Evolutionary conservation across 1,139 yeast genomes (phyloP).

Genomic region (Zygoascus hellenicus): DNA sequence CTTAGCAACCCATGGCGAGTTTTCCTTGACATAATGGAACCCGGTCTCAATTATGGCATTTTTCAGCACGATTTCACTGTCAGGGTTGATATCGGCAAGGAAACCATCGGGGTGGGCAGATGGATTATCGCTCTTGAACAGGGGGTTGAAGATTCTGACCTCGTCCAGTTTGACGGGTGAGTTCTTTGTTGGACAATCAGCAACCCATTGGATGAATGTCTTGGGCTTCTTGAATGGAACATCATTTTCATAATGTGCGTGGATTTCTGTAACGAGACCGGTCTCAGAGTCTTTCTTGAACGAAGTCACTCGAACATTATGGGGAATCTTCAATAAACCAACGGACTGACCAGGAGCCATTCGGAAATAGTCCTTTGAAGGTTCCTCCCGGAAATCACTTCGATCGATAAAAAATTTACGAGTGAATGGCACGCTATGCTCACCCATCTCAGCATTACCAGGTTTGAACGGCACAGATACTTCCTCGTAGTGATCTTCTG

Average conservation of each 20-base stretch:
- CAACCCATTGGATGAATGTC: slow-evolving; percentile 97
- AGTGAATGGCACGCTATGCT: slow-evolving; percentile 70
- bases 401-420: slow-evolving; percentile 78
- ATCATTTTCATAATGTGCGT: slow-evolving; percentile 75
- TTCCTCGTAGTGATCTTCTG: slow-evolving; percentile 63
- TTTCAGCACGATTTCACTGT: slow-evolving; percentile 63
- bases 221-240: slow-evolving; percentile 62
- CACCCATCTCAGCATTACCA: slow-evolving; percentile 67
- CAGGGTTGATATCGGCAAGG: slow-evolving; percentile 72
- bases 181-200: slow-evolving; percentile 52
- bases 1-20: slow-evolving; percentile 73
- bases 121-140: slow-evolving; percentile 91
- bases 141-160: slow-evolving; percentile 80
- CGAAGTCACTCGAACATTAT: slow-evolving; percentile 67
- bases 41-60: slow-evolving; percentile 76
- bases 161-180: slow-evolving; percentile 65
- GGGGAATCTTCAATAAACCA: slow-evolving; percentile 91
- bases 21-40: slow-evolving; percentile 57
- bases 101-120: slow-evolving; percentile 81
- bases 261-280: slow-evolving; percentile 65
- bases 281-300: slow-evolving; percentile 50
- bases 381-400: slow-evolving; percentile 72
- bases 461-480: slow-evolving; percentile 87
- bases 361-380: slow-evolving; percentile 65
- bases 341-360: slow-evolving; percentile 92